Base-by-base conservation (phyloP, 1,139 yeast genomes). In the Pichia sorboxylosa region DNA sequence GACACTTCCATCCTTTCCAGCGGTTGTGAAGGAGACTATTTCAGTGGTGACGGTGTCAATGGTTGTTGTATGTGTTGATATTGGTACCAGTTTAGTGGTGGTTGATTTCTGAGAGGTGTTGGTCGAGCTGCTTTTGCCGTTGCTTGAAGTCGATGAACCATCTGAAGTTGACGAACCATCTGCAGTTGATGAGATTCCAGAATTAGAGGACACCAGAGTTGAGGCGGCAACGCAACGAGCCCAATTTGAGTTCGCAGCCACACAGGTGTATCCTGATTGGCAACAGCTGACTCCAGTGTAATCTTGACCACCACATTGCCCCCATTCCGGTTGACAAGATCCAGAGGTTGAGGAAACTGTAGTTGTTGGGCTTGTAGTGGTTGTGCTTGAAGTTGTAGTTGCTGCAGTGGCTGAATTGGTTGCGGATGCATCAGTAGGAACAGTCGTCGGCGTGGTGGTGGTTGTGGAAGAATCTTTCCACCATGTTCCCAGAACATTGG, bases 221-320 rank as follows among this genome's bases (percentile, higher is more conserved):
- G 28, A 16, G 6, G 33, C 26, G 5, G 27, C 29, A 8, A 48
- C 37, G 38, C 54, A 49, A 33, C 46, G 41, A 3, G 52, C 52
- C 54, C 54, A 49, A 28, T 47, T 41, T 10, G 43, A 34, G 32
- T 48, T 46, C 5, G 41, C 44, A 2, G 45, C 35, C 4, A 36
- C 40, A 37, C 59, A 55, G 13, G 36, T 29, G 28, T 38, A 37
- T 8, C 53, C 54, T 5, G 24, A 30, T 29, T 41, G 47, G 34
- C 59, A 55, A 29, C 55, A 49, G 6, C 49, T 43, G 3, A 39
- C 44, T 9, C 58, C 57, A 2, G 40, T 31, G 26, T 36, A 51
- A 21, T 37, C 50, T 1, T 21, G 26, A 20, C 58, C 58, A 24
- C 59, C 59, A 41, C 58, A 54, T 34, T 53, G 55, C 8, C 36